phyloP scores from a whole-genome alignment of 805 yeast genomes.

The Hemisphaericaspora nanyangensis region DNA sequence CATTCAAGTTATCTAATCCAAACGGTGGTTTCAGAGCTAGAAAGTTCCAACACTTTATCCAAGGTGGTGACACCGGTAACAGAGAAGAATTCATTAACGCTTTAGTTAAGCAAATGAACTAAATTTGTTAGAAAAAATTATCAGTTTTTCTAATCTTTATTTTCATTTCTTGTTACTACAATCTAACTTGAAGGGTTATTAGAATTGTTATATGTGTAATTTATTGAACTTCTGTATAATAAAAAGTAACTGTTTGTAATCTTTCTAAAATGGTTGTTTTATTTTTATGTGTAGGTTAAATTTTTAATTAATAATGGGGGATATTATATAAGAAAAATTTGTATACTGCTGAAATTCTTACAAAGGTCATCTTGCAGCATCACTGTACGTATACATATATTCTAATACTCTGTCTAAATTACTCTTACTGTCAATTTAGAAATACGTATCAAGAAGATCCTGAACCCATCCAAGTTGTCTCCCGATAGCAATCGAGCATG shows the following conservation, averaged over 20 bases:
- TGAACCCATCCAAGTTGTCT: conserved; percentile 29
- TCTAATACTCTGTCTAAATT: too few relatives aligned
- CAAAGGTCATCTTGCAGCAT: too few relatives aligned
- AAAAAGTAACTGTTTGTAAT: not conserved
- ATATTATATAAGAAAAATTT: too few relatives aligned
- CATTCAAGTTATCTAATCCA: conserved; percentile 95
- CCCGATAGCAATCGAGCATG: conserved; percentile 24
- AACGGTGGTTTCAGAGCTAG: conserved; percentile 98
- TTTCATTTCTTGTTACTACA: not conserved
- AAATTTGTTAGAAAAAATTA: conserved; percentile 28
- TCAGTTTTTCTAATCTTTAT: not conserved
- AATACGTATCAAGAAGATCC: conserved; percentile 20
- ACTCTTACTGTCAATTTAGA: conserved; percentile 3
- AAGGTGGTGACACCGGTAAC: conserved; percentile 99
- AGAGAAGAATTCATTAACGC: conserved; percentile 94
- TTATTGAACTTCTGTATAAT: conserved; percentile 1
- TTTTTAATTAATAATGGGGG: too few relatives aligned
- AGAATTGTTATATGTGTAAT: not conserved
- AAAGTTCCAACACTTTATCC: conserved; percentile 95
- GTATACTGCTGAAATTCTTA: too few relatives aligned
- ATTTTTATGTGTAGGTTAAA: too few relatives aligned
- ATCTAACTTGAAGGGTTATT: conserved; percentile 1
- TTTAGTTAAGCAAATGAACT: conserved; percentile 91
- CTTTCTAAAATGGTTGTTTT: conserved; percentile 3
- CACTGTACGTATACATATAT: too few relatives aligned